These are phyloP conservation scores for Candida silvicultrix DNA, from an alignment of 805 yeast genomes.

Conservation along the genomic window DNA sequence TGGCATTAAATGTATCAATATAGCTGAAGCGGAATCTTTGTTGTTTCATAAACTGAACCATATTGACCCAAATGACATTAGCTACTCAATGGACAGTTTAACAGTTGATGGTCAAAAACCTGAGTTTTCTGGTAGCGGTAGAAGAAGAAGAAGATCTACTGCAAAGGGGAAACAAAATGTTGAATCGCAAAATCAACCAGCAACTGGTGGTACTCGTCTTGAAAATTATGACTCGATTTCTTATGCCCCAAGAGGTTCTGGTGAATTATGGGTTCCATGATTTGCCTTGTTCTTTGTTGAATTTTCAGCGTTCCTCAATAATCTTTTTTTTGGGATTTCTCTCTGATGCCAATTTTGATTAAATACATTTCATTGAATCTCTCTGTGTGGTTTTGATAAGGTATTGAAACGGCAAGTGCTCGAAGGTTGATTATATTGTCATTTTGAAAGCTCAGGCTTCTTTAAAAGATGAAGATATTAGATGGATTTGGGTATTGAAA, in stretches of 20 bases:
- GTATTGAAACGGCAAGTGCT: too few relatives aligned
- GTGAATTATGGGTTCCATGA: constrained; percentile 53
- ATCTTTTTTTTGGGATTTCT: too few relatives aligned
- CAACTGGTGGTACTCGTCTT: constrained; percentile 22
- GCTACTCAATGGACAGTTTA: constrained; percentile 14
- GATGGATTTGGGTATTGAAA: too few relatives aligned
- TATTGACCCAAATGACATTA: neutral
- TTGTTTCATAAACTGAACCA: constrained; percentile 6
- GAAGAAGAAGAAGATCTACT: neutral
- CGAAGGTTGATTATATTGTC: too few relatives aligned
- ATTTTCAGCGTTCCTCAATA: too few relatives aligned
- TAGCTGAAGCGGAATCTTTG: constrained; percentile 40
- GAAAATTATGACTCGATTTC: constrained; percentile 41
- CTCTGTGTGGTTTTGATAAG: too few relatives aligned
- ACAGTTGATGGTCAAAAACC: neutral
- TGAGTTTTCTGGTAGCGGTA: too few relatives aligned
- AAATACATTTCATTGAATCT: too few relatives aligned
- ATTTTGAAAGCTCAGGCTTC: too few relatives aligned
- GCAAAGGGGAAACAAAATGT: neutral
- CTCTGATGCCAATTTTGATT: too few relatives aligned
- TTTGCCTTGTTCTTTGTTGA: too few relatives aligned
- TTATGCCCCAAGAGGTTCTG: constrained; percentile 57
- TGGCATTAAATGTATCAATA: constrained; percentile 44
- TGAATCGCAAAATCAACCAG: constrained; percentile 8
- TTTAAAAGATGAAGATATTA: too few relatives aligned